Conservation (phyloP, 768 basidiomycete species). For the Calocera viscosa region DNA sequence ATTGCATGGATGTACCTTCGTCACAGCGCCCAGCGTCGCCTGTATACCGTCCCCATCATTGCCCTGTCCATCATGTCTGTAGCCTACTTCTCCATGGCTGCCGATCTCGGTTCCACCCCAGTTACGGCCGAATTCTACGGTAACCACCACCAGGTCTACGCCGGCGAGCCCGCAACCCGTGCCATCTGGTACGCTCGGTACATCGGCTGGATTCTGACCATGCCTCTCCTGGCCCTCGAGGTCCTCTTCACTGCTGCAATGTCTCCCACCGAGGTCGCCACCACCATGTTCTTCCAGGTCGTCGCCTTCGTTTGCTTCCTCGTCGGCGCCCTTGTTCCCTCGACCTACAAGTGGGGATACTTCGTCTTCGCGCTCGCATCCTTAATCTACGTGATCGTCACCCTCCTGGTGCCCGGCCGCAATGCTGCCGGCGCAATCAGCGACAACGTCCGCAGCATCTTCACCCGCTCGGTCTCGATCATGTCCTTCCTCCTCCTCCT, state of each 20-base stretch:
- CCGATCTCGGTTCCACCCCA: slow-evolving; percentile 40
- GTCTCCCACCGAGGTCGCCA: slow-evolving; percentile 38
- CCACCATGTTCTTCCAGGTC: slow-evolving; percentile 28
- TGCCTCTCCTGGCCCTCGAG: slow-evolving; percentile 39
- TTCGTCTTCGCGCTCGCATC: slow-evolving; percentile 37
- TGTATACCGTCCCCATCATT: slow-evolving; percentile 40
- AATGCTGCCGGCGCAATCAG: slow-evolving; percentile 24
- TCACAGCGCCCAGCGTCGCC: slow-evolving; percentile 33
- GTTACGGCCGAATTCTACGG: slow-evolving; percentile 35
- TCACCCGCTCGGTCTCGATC: slow-evolving; percentile 30
- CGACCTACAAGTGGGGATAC: slow-evolving; percentile 45
- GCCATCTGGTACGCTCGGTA: slow-evolving; percentile 42
- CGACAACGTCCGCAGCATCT: slow-evolving; percentile 22
- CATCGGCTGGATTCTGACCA: slow-evolving; percentile 47
- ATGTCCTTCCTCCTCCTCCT: slow-evolving; percentile 43
- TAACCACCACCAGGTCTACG: background rate
- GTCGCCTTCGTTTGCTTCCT: slow-evolving; percentile 41
- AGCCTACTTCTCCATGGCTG: slow-evolving; percentile 45
- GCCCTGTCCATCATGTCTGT: slow-evolving; percentile 38
- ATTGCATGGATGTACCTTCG: slow-evolving; percentile 31
- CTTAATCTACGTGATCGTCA: slow-evolving; percentile 40
- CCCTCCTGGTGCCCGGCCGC: slow-evolving; percentile 19
- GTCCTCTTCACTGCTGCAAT: slow-evolving; percentile 38
- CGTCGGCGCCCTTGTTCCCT: slow-evolving; percentile 39
- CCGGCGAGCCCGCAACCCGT: slow-evolving; percentile 25